Evolutionary conservation across 1,284 basidiomycete genomes (phyloP).

Genomic region (Bjerkandera adusta): DNA sequence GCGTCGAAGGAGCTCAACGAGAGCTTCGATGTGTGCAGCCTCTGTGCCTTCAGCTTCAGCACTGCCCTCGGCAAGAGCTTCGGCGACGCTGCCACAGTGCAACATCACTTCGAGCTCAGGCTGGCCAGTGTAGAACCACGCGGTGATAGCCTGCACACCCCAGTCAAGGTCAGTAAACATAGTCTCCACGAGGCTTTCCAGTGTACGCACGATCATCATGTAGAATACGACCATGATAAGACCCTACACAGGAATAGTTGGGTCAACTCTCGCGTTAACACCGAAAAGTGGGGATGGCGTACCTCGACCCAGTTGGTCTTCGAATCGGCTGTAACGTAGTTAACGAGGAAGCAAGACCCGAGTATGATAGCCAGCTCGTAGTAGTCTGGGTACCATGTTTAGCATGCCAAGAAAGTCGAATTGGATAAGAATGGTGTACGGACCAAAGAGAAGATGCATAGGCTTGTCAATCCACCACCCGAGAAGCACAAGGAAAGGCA

Average conservation of each 20-base stretch:
- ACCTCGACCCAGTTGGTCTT: conserved; percentile 65
- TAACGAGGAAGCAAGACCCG: conserved; percentile 65
- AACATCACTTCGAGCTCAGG: conserved; percentile 35
- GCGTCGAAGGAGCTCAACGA: too few relatives aligned
- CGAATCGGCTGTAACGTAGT: conserved; percentile 66
- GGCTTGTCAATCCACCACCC: conserved; percentile 36
- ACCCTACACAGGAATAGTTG: conserved; percentile 35
- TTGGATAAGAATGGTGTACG: conserved; percentile 18
- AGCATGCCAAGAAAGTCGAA: background rate
- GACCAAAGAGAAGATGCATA: conserved; percentile 40
- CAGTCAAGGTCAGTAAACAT: too few relatives aligned
- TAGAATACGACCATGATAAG: conserved; percentile 62
- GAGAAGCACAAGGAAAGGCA: conserved; percentile 37
- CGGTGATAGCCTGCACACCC: conserved; percentile 43
- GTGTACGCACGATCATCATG: conserved; percentile 45
- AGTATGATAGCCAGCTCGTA: conserved; percentile 62
- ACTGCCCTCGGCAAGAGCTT: conserved; percentile 16
- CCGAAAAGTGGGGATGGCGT: background rate
- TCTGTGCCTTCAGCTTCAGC: too few relatives aligned
- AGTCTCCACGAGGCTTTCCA: too few relatives aligned
- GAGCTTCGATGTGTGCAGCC: too few relatives aligned
- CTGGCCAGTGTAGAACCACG: conserved; percentile 60
- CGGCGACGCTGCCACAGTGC: conserved; percentile 23
- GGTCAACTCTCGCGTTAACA: conserved; percentile 1
- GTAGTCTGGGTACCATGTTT: conserved; percentile 30